Evolutionary conservation across 352 stramenopile species (phyloP).

Genomic region (Phytophthora pini): DNA sequence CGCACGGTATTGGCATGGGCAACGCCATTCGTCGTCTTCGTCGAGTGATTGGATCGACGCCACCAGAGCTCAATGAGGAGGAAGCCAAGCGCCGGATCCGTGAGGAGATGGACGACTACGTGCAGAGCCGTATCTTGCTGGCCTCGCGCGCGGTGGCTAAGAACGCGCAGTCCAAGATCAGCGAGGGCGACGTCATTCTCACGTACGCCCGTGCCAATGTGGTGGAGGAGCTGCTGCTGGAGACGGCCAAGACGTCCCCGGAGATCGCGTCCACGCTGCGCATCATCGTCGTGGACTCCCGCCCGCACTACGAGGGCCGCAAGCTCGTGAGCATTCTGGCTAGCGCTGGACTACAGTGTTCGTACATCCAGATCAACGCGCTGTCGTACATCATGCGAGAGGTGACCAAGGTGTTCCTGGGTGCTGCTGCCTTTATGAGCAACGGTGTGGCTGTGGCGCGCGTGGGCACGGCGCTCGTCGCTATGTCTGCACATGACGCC

Average conservation of each 20-base stretch:
- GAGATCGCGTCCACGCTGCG: conserved; percentile 67
- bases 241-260: conserved; percentile 44
- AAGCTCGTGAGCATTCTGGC: conserved; percentile 79
- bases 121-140: conserved; percentile 94
- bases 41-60: conserved; percentile 87
- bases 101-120: conserved; percentile 94
- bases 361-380: conserved; percentile 96
- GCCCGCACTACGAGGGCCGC: conserved; percentile 86
- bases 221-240: conserved; percentile 87
- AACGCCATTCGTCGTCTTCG: conserved; percentile 95
- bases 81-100: conserved; percentile 87
- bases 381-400: conserved; percentile 96
- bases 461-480: conserved; percentile 93
- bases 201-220: conserved; percentile 95
- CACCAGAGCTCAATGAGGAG: conserved; percentile 85
- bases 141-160: conserved; percentile 91
- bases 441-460: conserved; percentile 94
- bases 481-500: conserved; percentile 90
- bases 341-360: conserved; percentile 81
- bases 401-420: conserved; percentile 97
- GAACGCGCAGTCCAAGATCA: conserved; percentile 89
- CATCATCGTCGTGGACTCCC: conserved; percentile 95
- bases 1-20: conserved; percentile 95
- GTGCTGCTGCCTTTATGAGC: conserved; percentile 95
- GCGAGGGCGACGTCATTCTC: conserved; percentile 94